phyloP scores from a whole-genome alignment of 2,329 filamentous ascomycete species.

The Aspergillus pseudonomiae region DNA sequence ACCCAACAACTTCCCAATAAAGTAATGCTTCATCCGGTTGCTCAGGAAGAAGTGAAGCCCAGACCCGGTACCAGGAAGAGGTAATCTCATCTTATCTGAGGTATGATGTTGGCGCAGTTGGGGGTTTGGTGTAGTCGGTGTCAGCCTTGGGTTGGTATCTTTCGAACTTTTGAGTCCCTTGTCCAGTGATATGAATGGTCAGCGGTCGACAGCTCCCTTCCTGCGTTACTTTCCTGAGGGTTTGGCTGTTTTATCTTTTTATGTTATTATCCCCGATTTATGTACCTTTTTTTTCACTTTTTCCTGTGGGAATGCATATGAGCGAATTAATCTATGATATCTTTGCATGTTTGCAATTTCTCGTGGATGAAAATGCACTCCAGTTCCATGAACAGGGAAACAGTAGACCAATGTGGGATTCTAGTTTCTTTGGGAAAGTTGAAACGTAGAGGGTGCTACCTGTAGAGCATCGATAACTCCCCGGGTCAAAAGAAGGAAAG shows the following conservation, averaged over 20 bases:
- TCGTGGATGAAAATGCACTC: constrained; percentile 13
- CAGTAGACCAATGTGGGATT: background rate
- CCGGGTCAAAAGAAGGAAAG: no score
- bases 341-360: constrained; percentile 31
- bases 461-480: background rate
- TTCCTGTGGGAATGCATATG: constrained; percentile 25
- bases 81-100: constrained; percentile 26
- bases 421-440: background rate
- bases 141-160: constrained; percentile 6
- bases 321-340: constrained; percentile 22
- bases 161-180: background rate
- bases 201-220: background rate
- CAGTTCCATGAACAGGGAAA: background rate
- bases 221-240: background rate
- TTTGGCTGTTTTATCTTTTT: constrained; percentile 4
- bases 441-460: background rate
- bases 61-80: constrained; percentile 50
- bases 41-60: constrained; percentile 65
- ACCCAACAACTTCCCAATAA: constrained; percentile 71
- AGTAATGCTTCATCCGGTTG: constrained; percentile 81
- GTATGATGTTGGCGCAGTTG: constrained; percentile 15
- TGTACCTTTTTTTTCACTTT: constrained; percentile 13
- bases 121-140: constrained; percentile 9
- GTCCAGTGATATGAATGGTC: background rate
- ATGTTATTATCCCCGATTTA: constrained; percentile 10